Evolutionary conservation across 768 basidiomycete genomes (phyloP), one percentile per base, ranked within the genome.

Genomic region (Suillus discolor): DNA sequence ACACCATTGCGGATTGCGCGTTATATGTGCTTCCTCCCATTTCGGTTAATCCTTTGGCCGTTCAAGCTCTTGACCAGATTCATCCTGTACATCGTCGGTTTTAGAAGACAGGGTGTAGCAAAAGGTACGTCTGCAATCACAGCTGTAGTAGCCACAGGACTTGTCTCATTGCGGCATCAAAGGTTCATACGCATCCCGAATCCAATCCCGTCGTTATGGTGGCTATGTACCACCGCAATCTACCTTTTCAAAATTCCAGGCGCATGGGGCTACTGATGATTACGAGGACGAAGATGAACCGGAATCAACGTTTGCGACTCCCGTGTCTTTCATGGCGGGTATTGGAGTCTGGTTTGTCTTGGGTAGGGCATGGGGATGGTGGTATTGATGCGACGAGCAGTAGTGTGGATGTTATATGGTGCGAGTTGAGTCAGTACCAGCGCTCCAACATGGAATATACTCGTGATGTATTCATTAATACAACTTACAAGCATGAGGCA

Each of bases 81-180:
- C n/a, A 47, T 63, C 25, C 2, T 57, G 62, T 63, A 55, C 18
- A 11, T 63, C 12, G 38, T 63, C 9, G 62, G 54, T 12, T 39
- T 39, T 12, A 39, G 38, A 12, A 39, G 38, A 12, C 38, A 39
- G 12, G 38, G 38, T 12, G 38, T 39, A 39, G 12, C 9, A 13
- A 11, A 39, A 39, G 38, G 38, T 9, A 39, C 12, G 47, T 49
- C 55, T 4, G 31, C 31, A 31, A 31, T 31, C 31, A 31, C 38
- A 34, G 9, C 5, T 31, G 18, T 39, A 5, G 15, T 13, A 6
- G 34, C 53, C 16, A 39, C 38, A 39, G 12, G 3, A 39, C 12
- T 23, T 57, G 11, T n/a, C 47, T 49, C 9, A 39, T 11, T 3
- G 38, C 1, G 11, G 13, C 13, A 13, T 39, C 11, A 13, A 4